Conservation (phyloP, 108 stramenopile genomes). For the Craspedostauros australis region DNA sequence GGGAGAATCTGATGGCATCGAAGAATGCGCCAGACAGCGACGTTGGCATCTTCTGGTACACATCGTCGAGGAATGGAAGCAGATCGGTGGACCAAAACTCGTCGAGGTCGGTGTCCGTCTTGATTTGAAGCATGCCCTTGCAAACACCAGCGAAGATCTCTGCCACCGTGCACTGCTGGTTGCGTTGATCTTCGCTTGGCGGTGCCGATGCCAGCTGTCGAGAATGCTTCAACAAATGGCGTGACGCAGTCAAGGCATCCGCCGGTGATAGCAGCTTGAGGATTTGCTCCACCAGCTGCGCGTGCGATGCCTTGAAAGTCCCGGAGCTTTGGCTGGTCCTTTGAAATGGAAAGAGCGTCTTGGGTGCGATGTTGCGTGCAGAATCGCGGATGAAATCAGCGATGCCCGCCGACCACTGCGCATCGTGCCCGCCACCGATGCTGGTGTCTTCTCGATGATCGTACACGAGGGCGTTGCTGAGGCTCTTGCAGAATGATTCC, state of each 20-base stretch:
- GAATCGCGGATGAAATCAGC: slow-evolving; percentile 82
- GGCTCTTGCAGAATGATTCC: slow-evolving; percentile 46
- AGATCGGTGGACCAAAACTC: slow-evolving; percentile 52
- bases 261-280: slow-evolving; percentile 40
- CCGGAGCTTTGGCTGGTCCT: slow-evolving; percentile 66
- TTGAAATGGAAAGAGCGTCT: slow-evolving; percentile 76
- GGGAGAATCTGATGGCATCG: slow-evolving; percentile 63
- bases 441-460: slow-evolving; percentile 84
- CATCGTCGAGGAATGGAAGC: slow-evolving; percentile 75
- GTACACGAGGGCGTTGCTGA: slow-evolving; percentile 74
- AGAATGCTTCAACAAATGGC: slow-evolving; percentile 43
- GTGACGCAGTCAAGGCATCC: slow-evolving; percentile 23
- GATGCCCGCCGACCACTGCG: slow-evolving; percentile 83
- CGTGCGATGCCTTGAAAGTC: slow-evolving; percentile 76
- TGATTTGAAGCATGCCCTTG: slow-evolving; percentile 35
- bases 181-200: slow-evolving; percentile 86
- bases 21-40: slow-evolving; percentile 59
- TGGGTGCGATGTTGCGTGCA: slow-evolving; percentile 56
- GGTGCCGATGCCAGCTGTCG: slow-evolving; percentile 67
- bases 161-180: slow-evolving; percentile 72
- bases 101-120: slow-evolving; percentile 26
- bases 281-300: slow-evolving; percentile 55
- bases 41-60: slow-evolving; percentile 66
- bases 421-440: slow-evolving; percentile 73
- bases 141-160: slow-evolving; percentile 81